phyloP scores from a whole-genome alignment of 2,329 filamentous ascomycete genomes.

The Drechslerella dactyloides region DNA sequence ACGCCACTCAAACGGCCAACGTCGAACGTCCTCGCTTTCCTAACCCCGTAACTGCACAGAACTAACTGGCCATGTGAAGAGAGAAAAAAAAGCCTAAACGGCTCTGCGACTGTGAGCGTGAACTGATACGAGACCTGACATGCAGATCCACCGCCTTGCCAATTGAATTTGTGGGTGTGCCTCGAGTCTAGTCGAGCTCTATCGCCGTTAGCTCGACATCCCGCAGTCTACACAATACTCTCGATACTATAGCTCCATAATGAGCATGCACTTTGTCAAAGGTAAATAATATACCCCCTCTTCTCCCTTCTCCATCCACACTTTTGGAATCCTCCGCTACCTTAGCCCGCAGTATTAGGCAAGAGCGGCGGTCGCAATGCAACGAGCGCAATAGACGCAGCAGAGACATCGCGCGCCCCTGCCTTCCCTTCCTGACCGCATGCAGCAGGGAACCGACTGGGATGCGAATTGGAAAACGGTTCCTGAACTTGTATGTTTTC shows the following conservation, averaged over 20 bases:
- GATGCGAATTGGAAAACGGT: too few species aligned
- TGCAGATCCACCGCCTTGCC: constrained; percentile 12
- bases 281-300: too few species aligned
- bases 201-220: too few species aligned
- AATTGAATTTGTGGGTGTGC: not conserved
- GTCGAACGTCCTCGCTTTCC: constrained; percentile 19
- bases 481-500: too few species aligned
- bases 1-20: constrained; percentile 39
- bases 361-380: not conserved
- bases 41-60: not conserved
- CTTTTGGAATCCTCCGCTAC: not conserved
- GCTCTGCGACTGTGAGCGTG: constrained; percentile 4
- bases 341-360: not conserved
- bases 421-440: constrained; percentile 4
- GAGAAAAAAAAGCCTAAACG: not conserved
- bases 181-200: too few species aligned
- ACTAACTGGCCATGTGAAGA: too few species aligned
- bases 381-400: not conserved
- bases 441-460: not conserved
- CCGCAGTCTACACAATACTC: too few species aligned
- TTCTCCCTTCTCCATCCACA: too few species aligned
- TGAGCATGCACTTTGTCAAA: too few species aligned
- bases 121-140: constrained; percentile 33
- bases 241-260: too few species aligned
- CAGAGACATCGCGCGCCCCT: constrained; percentile 2